Conservation (phyloP, 257 asterid genomes). For the Vinca minor region DNA sequence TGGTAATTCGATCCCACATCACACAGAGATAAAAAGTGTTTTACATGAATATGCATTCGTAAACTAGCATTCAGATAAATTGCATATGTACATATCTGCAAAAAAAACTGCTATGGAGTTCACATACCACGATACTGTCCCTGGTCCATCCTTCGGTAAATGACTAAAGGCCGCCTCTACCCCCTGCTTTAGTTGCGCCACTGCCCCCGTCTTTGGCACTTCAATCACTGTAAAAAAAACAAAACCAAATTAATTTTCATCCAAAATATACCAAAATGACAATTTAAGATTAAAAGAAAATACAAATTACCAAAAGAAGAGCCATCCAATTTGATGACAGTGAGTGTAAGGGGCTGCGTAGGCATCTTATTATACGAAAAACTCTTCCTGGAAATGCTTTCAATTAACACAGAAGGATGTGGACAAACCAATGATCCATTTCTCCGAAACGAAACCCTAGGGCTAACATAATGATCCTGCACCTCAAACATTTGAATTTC, state of each 20-base stretch:
- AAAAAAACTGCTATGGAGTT: neutral
- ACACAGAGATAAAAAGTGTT: too few species aligned
- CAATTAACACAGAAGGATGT: constrained; percentile 10
- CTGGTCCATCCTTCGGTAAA: constrained; percentile 58
- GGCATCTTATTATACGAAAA: constrained; percentile 45
- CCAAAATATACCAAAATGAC: neutral
- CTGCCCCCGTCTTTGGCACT: constrained; percentile 54
- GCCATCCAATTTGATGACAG: constrained; percentile 69
- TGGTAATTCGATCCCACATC: too few species aligned
- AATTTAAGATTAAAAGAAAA: neutral
- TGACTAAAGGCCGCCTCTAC: constrained; percentile 67
- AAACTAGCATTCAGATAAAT: neutral
- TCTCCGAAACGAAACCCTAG: constrained; percentile 16
- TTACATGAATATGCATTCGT: too few species aligned
- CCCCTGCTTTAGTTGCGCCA: constrained; percentile 63
- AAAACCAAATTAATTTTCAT: neutral
- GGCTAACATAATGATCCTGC: constrained; percentile 9
- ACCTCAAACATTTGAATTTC: constrained; percentile 13
- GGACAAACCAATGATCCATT: constrained; percentile 19
- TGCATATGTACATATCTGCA: neutral
- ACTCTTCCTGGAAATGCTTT: constrained; percentile 24
- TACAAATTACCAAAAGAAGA: constrained; percentile 49
- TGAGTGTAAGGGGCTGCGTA: constrained; percentile 47
- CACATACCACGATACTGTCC: constrained; percentile 67
- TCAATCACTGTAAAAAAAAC: constrained; percentile 43